These are phyloP conservation scores for Torulaspora gathmanii DNA, from an alignment of 805 yeast genomes.

Conservation along the genomic window DNA sequence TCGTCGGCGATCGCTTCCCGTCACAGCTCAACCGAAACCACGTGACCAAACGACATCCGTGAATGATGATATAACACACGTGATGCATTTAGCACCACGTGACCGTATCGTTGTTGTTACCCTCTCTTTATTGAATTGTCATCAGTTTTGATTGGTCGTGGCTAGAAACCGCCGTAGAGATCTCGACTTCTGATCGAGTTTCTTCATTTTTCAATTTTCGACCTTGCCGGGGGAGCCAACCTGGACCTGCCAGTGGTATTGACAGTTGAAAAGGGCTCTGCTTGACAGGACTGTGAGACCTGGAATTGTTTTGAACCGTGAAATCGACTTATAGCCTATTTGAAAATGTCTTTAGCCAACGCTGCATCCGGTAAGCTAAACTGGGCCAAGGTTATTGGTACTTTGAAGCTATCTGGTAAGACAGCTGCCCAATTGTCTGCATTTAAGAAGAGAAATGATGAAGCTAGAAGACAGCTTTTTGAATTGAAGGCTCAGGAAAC, in stretches of 20 bases:
- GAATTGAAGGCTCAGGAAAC: slow-evolving; percentile 70
- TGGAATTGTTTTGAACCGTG: neutral
- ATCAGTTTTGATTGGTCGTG: neutral
- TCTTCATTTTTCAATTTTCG: too few relatives aligned
- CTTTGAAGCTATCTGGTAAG: slow-evolving; percentile 86
- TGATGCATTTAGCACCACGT: too few relatives aligned
- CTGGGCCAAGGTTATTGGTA: slow-evolving; percentile 87
- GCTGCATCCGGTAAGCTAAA: slow-evolving; percentile 82
- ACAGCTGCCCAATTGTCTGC: slow-evolving; percentile 85
- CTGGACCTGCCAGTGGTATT: neutral
- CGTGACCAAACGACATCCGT: too few relatives aligned
- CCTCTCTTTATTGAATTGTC: too few relatives aligned
- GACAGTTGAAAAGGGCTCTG: too few relatives aligned
- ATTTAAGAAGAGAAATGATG: slow-evolving; percentile 98
- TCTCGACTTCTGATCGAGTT: neutral
- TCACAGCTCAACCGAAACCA: neutral
- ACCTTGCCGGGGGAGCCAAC: neutral
- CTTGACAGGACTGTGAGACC: too few relatives aligned
- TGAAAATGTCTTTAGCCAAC: slow-evolving; percentile 34
- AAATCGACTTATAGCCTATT: neutral
- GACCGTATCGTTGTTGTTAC: too few relatives aligned
- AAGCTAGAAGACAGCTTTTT: slow-evolving; percentile 79
- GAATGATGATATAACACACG: too few relatives aligned
- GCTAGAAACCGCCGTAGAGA: neutral
- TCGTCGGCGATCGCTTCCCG: neutral